Base-by-base conservation (phyloP, 1,139 yeast genomes). In the Torulaspora pretoriensis region DNA sequence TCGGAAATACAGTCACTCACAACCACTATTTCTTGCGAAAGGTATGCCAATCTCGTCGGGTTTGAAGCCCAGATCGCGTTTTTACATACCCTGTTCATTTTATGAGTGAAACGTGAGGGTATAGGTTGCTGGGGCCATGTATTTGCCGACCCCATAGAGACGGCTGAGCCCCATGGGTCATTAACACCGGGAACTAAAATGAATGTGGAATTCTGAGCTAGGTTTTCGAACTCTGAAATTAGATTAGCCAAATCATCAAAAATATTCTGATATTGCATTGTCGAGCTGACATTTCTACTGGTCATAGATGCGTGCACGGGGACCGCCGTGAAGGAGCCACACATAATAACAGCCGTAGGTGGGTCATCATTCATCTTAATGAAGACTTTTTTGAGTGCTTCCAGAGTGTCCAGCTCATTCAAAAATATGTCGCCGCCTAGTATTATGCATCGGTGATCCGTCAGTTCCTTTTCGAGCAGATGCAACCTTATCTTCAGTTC, bases 131-230 rank as follows among this genome's bases (percentile, higher is more conserved):
- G 83, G 0, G 98, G 98, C 71, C 87, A 77, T 8, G 76, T 65
- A 34, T 83, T 71, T 17, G 79, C 71, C 0, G 88, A 74, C 2
- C 94, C 94, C 35, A 83, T 71, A 0, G 86, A 76, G 41, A 75
- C 77, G 37, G 83, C 73, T 0, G 94, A 80, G 38, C 81, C 81
- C 97, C 97, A 92, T 0, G 97, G 97, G 63, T 92, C 98, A 55
- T 87, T 84, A 35, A 80, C 79, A 0, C 98, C 97, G 0, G 97
- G 97, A 1, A 90, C 71, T 49, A 92, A 76, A 2, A 86, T 68
- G 40, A 87, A 66, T 35, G 78, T 77, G 7, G 78, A 71, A 25
- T 68, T 64, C 9, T 68, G 58, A 10, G 69, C 55, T 3, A 78
- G 55, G 5, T 61, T 57, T 2, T 82, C 81, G 54, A 68, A 79